Base-by-base conservation (phyloP, 2,329 filamentous ascomycete genomes). In the Aureobasidium mangrovei region DNA sequence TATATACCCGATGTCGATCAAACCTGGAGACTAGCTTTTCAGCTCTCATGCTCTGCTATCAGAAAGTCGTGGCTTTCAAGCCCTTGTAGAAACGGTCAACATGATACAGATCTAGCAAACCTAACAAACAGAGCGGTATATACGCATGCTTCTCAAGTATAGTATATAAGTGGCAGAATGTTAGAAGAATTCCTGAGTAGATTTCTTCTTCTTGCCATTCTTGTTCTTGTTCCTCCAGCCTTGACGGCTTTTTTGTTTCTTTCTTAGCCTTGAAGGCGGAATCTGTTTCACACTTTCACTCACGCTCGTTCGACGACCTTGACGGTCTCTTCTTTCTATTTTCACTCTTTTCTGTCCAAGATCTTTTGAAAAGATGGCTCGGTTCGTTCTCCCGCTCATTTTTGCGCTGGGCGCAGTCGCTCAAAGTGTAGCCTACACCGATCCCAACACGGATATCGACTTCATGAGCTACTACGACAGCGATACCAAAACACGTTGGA, bases 391-490 rank as follows among this genome's bases (percentile, higher is more conserved):
- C 27, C 38, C 56, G 26, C 38, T 54, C 41, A 45, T 46, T 27
- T 42, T 53, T 33, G 56, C 48, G 41, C 28, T 47, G 31, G 56
- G 53, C 12, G 56, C 47, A 26, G 38, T 43, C 51, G 56, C 56
- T 10, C 56, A 55, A 33, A 54, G 52, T 7, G 52, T 52, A 6
- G 33, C 65, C 27, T 76, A 72, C 59, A 70, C 64, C 4, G 74
- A 77, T 36, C 60, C 69, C 43, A 66, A 69, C 51, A 76, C 75
- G 2, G 72, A 72, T 26, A 78, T 78, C 56, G 66, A 68, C 6
- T 78, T 74, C 57, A 65, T 71, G 48, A 64, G 65, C 4, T 72
- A 67, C 51, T 67, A 72, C 53, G 61, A 69, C 31, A 60, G 68
- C 28, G 60, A 60, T 44, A 71, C 71, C 1, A 72, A 70, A 28